Conservation (phyloP, 768 basidiomycete species). For the Multifurca ochricompacta region DNA sequence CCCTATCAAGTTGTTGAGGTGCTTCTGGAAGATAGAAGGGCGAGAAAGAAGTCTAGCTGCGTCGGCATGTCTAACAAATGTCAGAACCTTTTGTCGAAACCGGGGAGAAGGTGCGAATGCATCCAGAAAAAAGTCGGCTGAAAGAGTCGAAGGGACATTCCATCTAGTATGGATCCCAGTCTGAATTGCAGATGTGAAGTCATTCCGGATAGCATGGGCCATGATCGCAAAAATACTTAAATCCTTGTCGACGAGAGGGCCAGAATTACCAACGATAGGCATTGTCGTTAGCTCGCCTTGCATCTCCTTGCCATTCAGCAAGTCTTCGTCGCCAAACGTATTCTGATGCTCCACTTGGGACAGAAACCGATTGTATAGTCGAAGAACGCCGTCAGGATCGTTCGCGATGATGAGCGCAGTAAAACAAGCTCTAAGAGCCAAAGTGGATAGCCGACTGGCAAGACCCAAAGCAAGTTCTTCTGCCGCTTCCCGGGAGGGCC, state of each 20-base stretch:
- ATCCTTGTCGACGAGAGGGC: constrained; percentile 19
- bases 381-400: constrained; percentile 36
- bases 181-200: constrained; percentile 50
- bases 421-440: constrained; percentile 47
- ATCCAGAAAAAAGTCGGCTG: constrained; percentile 35
- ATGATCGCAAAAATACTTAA: constrained; percentile 47
- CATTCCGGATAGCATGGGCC: constrained; percentile 51
- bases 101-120: constrained; percentile 33
- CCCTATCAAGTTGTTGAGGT: constrained; percentile 40
- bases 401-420: constrained; percentile 34
- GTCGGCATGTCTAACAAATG: constrained; percentile 42
- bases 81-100: constrained; percentile 36
- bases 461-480: constrained; percentile 29
- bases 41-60: constrained; percentile 45
- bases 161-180: constrained; percentile 34
- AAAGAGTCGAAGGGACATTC: constrained; percentile 29
- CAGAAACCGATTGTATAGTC: constrained; percentile 28
- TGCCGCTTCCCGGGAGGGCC: constrained; percentile 19
- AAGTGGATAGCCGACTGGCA: constrained; percentile 37
- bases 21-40: constrained; percentile 41
- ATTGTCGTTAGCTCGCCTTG: neutral
- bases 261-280: neutral
- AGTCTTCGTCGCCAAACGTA: neutral
- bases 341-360: constrained; percentile 5
- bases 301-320: neutral